Evolutionary conservation across 306 rosid genomes (phyloP).

Genomic region (Cucumis hystrix): DNA sequence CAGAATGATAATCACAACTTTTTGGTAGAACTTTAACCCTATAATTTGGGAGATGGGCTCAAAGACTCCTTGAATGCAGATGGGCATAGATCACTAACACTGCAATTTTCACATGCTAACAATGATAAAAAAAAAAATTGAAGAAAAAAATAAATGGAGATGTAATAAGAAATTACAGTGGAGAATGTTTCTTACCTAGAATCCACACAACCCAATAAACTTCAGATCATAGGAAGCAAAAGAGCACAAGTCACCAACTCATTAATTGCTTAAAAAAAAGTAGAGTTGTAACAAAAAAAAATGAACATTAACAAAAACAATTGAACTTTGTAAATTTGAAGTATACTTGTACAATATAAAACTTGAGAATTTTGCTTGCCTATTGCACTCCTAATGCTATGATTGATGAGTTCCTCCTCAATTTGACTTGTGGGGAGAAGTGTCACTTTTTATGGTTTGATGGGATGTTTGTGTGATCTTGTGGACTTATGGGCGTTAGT

Average conservation of each 20-base stretch:
- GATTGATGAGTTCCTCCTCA: no score
- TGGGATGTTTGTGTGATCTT: no score
- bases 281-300: not conserved
- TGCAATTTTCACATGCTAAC: conserved; percentile 38
- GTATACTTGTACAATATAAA: not conserved
- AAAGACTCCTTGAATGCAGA: conserved; percentile 56
- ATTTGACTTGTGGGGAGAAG: no score
- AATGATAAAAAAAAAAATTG: not conserved
- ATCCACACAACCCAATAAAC: not conserved
- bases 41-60: conserved; percentile 34
- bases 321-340: not conserved
- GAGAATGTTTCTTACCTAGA: not conserved
- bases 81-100: conserved; percentile 50
- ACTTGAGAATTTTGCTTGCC: not conserved
- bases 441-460: no score
- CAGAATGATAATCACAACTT: conserved; percentile 9
- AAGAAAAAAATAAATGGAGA: not conserved
- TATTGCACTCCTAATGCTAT: no score
- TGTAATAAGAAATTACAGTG: not conserved
- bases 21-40: conserved; percentile 20
- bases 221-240: not conserved
- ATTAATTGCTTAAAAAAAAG: not conserved
- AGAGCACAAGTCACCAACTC: not conserved
- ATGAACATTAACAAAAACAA: not conserved
- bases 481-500: no score